Evolutionary conservation across 768 basidiomycete species (phyloP).

Genomic region (Mycena capillaripes): DNA sequence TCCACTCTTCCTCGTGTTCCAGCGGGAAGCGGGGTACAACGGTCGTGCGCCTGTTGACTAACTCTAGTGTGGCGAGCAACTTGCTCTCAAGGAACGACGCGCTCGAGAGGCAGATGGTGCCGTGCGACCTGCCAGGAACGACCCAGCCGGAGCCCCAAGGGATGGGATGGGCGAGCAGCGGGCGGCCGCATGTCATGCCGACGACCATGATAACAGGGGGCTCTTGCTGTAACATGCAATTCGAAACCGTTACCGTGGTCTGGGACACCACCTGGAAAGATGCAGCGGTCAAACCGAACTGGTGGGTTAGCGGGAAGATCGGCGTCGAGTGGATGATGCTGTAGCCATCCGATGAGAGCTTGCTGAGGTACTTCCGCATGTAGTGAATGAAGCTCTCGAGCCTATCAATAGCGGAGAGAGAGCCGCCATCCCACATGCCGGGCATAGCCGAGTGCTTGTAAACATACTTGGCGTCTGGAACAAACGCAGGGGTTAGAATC

Average conservation of each 20-base stretch:
- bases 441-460: conserved; percentile 18
- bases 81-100: conserved; percentile 22
- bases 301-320: conserved; percentile 6
- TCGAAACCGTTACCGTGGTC: not conserved
- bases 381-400: conserved; percentile 18
- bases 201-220: conserved; percentile 22
- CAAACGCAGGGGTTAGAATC: not conserved
- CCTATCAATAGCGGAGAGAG: not conserved
- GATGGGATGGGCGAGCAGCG: not conserved
- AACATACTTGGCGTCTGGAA: conserved; percentile 18
- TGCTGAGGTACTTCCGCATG: conserved; percentile 19
- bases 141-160: conserved; percentile 23
- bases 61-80: conserved; percentile 9
- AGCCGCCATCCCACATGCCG: conserved; percentile 7
- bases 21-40: conserved; percentile 23
- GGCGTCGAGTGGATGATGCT: conserved; percentile 29
- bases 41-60: conserved; percentile 20
- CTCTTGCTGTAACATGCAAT: conserved; percentile 15
- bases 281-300: conserved; percentile 12
- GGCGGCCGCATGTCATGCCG: conserved; percentile 1
- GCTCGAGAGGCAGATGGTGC: conserved; percentile 28
- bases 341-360: not conserved
- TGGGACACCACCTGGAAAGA: conserved; percentile 26
- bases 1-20: conserved; percentile 11
- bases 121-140: conserved; percentile 8